Conservation (phyloP, 2,329 filamentous ascomycete genomes). For the Sporothrix dimorphospora region DNA sequence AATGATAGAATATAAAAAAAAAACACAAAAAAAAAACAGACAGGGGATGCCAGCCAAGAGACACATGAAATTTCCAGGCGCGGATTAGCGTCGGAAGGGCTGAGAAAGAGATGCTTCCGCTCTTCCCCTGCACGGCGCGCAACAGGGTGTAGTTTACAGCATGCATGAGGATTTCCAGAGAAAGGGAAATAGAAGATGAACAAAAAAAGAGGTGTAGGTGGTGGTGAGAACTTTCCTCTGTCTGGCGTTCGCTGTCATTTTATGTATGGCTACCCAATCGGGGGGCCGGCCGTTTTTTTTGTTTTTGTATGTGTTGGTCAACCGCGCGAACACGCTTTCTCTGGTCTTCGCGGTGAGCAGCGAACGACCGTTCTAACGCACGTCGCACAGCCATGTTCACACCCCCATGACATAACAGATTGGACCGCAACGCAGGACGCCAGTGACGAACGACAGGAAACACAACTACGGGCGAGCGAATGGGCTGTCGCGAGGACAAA, state of each 20-base stretch:
- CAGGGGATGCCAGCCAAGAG: background rate
- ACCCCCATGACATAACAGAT: background rate
- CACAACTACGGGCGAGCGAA: background rate
- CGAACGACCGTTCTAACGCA: background rate
- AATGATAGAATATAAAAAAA: no score
- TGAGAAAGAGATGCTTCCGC: background rate
- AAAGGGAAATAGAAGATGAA: background rate
- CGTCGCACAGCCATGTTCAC: background rate
- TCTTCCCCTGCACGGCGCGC: background rate
- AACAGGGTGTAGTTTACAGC: constrained; percentile 24
- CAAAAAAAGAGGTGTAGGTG: background rate
- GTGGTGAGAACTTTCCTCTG: background rate
- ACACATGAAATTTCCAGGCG: background rate
- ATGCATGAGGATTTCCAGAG: constrained; percentile 13
- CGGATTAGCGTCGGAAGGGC: constrained; percentile 8
- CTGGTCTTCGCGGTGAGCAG: constrained; percentile 14
- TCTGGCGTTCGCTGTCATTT: background rate
- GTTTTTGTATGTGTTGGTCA: background rate
- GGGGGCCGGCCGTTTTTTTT: background rate
- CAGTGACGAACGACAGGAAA: background rate
- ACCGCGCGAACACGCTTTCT: background rate
- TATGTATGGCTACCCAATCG: constrained; percentile 29
- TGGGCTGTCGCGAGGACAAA: background rate
- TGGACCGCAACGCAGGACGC: constrained; percentile 29
- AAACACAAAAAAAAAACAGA: background rate